Evolutionary conservation across 441 rosid species (phyloP).

Genomic region (Gossypium davidsonii): DNA sequence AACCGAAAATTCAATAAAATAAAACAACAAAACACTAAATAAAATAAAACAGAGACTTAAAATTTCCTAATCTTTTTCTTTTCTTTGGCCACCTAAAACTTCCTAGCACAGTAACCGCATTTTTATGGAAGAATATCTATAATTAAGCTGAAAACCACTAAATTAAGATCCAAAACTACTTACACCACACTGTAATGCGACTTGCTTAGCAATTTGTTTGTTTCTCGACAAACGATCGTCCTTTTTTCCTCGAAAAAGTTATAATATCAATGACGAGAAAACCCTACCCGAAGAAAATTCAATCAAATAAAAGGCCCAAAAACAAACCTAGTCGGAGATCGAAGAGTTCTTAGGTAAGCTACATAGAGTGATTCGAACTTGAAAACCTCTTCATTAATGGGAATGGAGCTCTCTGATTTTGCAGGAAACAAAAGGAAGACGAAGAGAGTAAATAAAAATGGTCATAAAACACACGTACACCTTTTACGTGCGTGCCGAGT

Average conservation of each 20-base stretch:
- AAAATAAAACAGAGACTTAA: neutral
- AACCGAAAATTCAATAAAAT: neutral
- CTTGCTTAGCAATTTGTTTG: neutral
- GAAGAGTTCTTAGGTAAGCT: neutral
- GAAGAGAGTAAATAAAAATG: neutral
- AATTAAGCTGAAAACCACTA: neutral
- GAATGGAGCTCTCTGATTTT: neutral
- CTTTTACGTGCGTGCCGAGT: conserved; percentile 5
- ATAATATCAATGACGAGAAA: neutral
- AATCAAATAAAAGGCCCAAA: neutral
- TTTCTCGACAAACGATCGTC: neutral
- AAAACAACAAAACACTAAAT: neutral
- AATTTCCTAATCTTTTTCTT: neutral
- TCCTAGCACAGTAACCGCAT: neutral
- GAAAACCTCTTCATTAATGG: neutral
- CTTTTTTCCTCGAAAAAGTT: neutral
- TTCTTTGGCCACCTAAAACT: neutral
- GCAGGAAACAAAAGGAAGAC: neutral
- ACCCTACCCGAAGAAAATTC: neutral
- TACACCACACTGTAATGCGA: neutral
- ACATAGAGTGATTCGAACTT: conserved; percentile 4
- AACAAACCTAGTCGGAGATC: conserved; percentile 10
- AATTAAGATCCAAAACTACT: conserved; percentile 1
- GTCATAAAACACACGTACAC: neutral
- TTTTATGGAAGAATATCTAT: neutral